These are phyloP conservation scores for Logfia minima DNA, from an alignment of 129 eudicot genomes.

Conservation along the genomic window DNA sequence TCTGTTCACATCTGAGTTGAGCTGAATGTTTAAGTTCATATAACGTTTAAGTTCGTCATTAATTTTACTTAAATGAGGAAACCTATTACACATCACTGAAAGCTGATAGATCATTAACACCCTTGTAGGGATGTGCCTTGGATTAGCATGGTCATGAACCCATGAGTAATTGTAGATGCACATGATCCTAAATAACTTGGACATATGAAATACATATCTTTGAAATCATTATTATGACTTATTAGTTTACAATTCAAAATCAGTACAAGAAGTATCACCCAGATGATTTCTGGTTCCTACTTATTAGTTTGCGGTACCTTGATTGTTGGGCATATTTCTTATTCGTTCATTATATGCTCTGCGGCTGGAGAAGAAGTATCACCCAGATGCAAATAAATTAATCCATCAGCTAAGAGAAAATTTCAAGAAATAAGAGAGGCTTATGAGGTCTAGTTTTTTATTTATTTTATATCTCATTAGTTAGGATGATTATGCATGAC, in stretches of 20 bases:
- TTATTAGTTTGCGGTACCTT: not conserved
- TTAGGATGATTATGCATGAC: constrained; percentile 14
- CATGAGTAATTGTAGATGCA: not conserved
- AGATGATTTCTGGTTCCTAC: not conserved
- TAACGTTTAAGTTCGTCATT: too few relatives aligned
- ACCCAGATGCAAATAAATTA: constrained; percentile 86
- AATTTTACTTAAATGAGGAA: not conserved
- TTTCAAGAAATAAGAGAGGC: constrained; percentile 99
- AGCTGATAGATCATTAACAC: not conserved
- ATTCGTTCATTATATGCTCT: constrained; percentile 17
- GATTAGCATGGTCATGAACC: too few relatives aligned
- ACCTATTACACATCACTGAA: not conserved
- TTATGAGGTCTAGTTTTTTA: constrained; percentile 66
- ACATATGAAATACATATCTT: not conserved
- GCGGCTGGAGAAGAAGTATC: constrained; percentile 90
- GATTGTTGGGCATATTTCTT: constrained; percentile 4
- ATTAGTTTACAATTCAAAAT: not conserved
- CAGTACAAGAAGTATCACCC: too few relatives aligned
- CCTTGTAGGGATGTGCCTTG: not conserved
- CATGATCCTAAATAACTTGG: not conserved
- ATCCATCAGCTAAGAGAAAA: constrained; percentile 76
- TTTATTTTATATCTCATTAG: not conserved
- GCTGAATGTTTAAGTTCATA: not conserved
- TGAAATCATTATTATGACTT: not conserved
- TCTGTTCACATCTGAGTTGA: not conserved